Evolutionary conservation across 2,329 filamentous ascomycete genomes (phyloP).

Genomic region (Gaeumannomyces sp.): DNA sequence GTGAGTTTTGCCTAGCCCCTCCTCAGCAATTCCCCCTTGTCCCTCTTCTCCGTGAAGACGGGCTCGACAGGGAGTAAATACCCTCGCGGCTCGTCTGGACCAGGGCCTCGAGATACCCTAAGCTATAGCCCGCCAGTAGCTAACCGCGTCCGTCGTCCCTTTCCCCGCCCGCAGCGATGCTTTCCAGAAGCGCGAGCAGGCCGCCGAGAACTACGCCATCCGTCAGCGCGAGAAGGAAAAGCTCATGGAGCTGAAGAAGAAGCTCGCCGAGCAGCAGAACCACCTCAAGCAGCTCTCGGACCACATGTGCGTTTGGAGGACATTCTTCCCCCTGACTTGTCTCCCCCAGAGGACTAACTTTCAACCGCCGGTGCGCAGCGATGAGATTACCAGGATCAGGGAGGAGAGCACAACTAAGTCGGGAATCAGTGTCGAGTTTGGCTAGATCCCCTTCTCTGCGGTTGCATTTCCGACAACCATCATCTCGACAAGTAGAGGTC

Average conservation of each 20-base stretch:
- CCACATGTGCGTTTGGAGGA: conserved; percentile 63
- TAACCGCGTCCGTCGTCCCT: background rate
- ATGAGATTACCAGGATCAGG: conserved; percentile 69
- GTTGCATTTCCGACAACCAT: background rate
- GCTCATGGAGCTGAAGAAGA: conserved; percentile 68
- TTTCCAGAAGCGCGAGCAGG: conserved; percentile 88
- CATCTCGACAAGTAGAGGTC: background rate
- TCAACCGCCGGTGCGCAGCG: conserved; percentile 39
- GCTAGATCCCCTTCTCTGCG: background rate
- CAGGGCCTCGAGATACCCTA: background rate
- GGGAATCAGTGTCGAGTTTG: background rate
- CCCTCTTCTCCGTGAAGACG: background rate
- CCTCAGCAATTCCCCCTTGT: background rate
- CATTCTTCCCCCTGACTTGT: background rate
- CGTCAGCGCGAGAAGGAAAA: conserved; percentile 85
- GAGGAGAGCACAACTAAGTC: conserved; percentile 57
- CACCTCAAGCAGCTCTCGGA: conserved; percentile 80
- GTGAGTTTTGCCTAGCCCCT: background rate
- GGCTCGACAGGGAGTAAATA: background rate
- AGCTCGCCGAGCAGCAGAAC: conserved; percentile 69
- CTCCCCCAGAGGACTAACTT: conserved; percentile 9
- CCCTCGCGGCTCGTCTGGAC: background rate
- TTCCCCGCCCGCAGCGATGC: conserved; percentile 59
- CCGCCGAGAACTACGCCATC: conserved; percentile 79
- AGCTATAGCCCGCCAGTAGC: conserved; percentile 2